Percentiles rank a stretch among this genome's conserved stretches.
Conservation (phyloP, 257 asterid genomes). For the Ehretia macrophylla region DNA sequence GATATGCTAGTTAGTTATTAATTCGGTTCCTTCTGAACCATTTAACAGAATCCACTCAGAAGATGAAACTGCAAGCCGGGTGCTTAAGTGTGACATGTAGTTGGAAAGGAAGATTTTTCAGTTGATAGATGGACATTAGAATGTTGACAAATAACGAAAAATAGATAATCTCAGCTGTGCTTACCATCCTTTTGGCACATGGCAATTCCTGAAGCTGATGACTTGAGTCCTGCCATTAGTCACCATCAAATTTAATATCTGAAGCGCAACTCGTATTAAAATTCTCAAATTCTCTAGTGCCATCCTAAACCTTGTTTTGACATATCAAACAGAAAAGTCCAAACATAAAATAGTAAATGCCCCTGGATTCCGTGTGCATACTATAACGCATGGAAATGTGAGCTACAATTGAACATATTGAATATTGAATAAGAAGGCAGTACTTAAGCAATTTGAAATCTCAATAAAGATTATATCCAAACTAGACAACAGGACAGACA, state of each 20-base stretch:
- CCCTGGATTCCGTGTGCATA: no score
- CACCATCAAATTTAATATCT: not conserved
- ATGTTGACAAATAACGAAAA: conserved; percentile 3
- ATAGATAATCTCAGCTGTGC: conserved; percentile 15
- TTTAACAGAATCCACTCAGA: not conserved
- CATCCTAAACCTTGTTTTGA: no score
- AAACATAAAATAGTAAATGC: not conserved
- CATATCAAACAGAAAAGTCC: no score
- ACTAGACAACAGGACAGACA: not conserved
- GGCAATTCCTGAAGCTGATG: conserved; percentile 47
- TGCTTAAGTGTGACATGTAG: not conserved
- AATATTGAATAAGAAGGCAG: no score
- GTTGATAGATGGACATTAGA: not conserved
- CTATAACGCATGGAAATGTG: no score
- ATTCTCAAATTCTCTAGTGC: no score
- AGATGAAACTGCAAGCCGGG: not conserved
- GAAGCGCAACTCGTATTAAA: conserved; percentile 8
- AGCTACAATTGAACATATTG: no score
- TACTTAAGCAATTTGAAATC: not conserved
- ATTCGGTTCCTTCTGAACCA: not conserved
- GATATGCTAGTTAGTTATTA: not conserved
- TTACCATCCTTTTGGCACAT: conserved; percentile 64
- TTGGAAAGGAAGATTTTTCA: not conserved
- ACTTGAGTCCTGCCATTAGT: conserved; percentile 43
- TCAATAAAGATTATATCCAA: not conserved